Base-by-base conservation (phyloP, 1,284 basidiomycete genomes). In the Schizophyllum commune region DNA sequence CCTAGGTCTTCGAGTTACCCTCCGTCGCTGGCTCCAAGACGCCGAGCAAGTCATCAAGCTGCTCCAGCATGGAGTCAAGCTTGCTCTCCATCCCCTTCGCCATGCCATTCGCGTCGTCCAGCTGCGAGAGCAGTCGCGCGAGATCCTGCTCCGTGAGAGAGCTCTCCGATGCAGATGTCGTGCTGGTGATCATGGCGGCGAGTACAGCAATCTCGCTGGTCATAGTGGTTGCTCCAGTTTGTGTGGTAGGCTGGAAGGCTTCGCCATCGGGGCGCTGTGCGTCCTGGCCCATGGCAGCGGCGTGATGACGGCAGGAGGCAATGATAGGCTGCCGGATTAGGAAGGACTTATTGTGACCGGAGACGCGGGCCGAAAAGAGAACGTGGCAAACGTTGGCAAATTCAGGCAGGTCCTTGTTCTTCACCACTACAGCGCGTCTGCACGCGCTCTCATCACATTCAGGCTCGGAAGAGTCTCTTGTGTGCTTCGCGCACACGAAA, bases 71-170 rank as follows among this genome's bases (percentile, higher is more conserved):
- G 32, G 70, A 75, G 68, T 89, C 84, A 54, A 89, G 71, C 64
- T 78, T 81, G 58, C 69, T 68, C 67, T 89, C 88, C 55, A 89
- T 76, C 4, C 77, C 82, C 22, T 74, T 69, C 5, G 86, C 84
- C 63, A 87, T 69, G 15, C 75, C 78, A 60, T 85, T 76, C 13
- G 84, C 85, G 13, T 69, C 70, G 39, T 85, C 80, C 27, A 89
- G 71, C 52, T 75, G 75, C 56, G 74, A 70, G 52, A 88, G 71
- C 47, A 88, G 68, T 65, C 81, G 77, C n/a, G 69, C 69, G 53
- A 84, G 68, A 62, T 79, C 75, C 22, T 69, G 68, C n/a, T 72
- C 72, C 34, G 64, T 68, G 20, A 69, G 65, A 22, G 70, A 69
- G 58, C 73, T 68, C 55, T 75, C 73, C 3, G 70, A 69, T 1